Evolutionary conservation across 1,284 basidiomycete species (phyloP), one percentile per base, ranked within the genome.

Genomic region (Cerrena zonata): DNA sequence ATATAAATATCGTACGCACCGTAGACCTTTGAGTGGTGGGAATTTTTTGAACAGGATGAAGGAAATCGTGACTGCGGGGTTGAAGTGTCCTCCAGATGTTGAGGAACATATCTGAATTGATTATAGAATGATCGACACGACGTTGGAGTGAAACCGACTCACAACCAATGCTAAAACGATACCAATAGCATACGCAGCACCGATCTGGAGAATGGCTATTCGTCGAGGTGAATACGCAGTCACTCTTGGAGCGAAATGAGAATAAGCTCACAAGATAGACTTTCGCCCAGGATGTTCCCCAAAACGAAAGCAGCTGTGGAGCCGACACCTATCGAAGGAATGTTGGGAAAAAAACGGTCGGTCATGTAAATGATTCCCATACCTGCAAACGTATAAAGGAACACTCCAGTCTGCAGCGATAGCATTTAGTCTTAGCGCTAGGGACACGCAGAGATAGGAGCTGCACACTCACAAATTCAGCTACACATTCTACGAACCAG

Each of bases 11-110:
- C 39, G 49, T 40, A 51, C 41, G 37, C 46, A 52, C 49, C 67
- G 51, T 12, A 49, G 12, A 22, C 40, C 48, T 21, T 49, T 49
- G 36, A 65, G 56, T 19, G 68, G 58, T 1, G 85, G 79, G 59
- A 86, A 83, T 0, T 74, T 73, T 42, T 68, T 73, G 69, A 79
- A 80, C 12, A 84, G 22, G 15, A 75, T 65, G 48, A 76, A 69
- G 4, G 74, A 65, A 47, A 86, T 70, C 7, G 85, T 83, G 27
- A 87, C 70, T 47, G 74, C 70, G 19, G 83, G 81, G 59, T 76
- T 82, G 64, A 86, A 78, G 59, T 86, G 82, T 5, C 83, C 81
- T 11, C 78, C 79, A 13, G 83, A 86, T 2, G 81, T 78, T 5
- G 75, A 59, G 25, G 65, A 66, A 54, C 75, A 79, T 18, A 82